Conservation (phyloP, 768 basidiomycete species). For the Rubroboletus pulcherrimus region DNA sequence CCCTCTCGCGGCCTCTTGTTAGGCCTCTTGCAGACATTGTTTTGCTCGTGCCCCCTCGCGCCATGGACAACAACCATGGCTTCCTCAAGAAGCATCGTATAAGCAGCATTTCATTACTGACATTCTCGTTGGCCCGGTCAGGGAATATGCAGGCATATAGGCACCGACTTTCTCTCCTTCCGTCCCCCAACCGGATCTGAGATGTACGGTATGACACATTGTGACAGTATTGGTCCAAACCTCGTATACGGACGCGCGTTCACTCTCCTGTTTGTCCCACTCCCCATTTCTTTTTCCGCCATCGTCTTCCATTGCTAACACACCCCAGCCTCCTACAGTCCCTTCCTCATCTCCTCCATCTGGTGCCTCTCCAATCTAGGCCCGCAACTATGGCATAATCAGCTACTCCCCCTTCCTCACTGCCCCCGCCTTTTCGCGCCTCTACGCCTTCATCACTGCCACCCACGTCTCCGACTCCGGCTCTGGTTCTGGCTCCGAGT, state of each 20-base stretch:
- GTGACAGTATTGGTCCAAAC: constrained; percentile 57
- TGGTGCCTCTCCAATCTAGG: constrained; percentile 72
- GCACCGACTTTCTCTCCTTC: constrained; percentile 36
- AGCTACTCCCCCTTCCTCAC: constrained; percentile 75
- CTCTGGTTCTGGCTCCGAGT: too few species aligned
- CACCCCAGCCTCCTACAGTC: constrained; percentile 23
- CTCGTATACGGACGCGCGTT: constrained; percentile 67
- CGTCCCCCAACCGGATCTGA: not conserved
- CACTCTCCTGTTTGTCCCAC: constrained; percentile 58
- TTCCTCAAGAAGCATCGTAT: constrained; percentile 45
- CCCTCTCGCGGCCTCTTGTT: constrained; percentile 59
- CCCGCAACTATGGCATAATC: constrained; percentile 69
- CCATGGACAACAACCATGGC: constrained; percentile 29
- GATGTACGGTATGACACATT: not conserved
- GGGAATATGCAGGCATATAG: constrained; percentile 57
- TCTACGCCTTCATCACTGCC: constrained; percentile 69
- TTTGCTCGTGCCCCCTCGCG: constrained; percentile 54
- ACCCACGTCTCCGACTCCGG: constrained; percentile 42
- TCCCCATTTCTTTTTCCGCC: not conserved
- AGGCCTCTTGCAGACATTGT: constrained; percentile 72
- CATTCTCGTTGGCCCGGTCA: constrained; percentile 38
- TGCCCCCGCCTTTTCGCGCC: constrained; percentile 71
- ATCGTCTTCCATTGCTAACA: not conserved
- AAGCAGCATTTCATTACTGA: constrained; percentile 61
- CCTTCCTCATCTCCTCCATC: constrained; percentile 64